Base-by-base conservation (phyloP, 164 flowering plant species). In the Chimonanthus praecox region DNA sequence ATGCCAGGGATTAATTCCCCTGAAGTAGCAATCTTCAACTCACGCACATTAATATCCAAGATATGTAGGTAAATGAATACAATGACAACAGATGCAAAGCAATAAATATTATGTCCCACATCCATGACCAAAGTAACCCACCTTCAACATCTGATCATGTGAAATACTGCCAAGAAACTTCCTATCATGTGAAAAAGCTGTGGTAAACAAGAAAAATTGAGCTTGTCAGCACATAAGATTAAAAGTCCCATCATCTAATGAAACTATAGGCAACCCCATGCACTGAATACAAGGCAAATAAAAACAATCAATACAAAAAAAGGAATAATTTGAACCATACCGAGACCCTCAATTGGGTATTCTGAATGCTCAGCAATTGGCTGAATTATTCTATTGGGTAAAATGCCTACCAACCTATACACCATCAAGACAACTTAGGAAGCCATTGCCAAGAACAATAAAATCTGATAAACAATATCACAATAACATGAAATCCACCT, bases 351-450 rank as follows among this genome's bases (percentile, higher is more conserved):
- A 75, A 96, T 86, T 33, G 98, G 95, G 74, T 83, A 88, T 49
- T 94, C 99, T 66, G 99, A 93, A 82, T 96, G 99, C 82, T 90
- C 98, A 5, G 93, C 97, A 71, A 96, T 83, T 48, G 99, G 98
- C 79, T 92, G 98, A 72, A 96, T 89, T 68, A 96, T 83, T 85
- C 84, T 85, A 85, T 94, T 96, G 43, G 99, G 99, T 71, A 94
- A 85, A 79, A 96, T 91, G 74, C 94, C 91, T 49, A 94, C 92
- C 86, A 96, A 73, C 73, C 99, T 96, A 70, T 20, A 80, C 10
- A 75, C 33, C 69, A 61, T 67, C 73, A 49, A 49, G 75, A 21
- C 5, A 15, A 46, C 9, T 46, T 20, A 49, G 49, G 48, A 15
- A 3, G 7, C 43, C 58, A 13, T n/a, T 64, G 21, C 48, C n/a